Conservation (phyloP, 2,329 filamentous ascomycete species). For the Beauveria pseudobassiana region DNA sequence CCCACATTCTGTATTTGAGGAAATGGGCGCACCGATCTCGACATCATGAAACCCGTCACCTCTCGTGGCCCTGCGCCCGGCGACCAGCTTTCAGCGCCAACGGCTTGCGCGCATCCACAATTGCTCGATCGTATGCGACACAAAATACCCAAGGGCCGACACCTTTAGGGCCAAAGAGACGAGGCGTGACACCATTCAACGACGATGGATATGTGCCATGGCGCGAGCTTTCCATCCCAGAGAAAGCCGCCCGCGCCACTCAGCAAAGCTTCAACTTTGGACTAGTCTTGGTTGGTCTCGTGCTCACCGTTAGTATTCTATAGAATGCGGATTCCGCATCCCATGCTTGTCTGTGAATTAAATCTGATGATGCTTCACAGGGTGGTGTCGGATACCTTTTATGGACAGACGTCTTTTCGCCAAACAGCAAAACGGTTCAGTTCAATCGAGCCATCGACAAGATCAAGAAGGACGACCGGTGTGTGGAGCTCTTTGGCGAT, state of each 20-base stretch:
- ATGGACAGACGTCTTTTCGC: conserved; percentile 75
- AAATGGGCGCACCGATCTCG: conserved; percentile 28
- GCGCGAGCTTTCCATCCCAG: conserved; percentile 63
- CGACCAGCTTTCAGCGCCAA: conserved; percentile 21
- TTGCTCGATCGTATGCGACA: conserved; percentile 50
- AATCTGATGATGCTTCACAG: conserved; percentile 31
- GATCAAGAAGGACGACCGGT: conserved; percentile 65
- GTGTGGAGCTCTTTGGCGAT: conserved; percentile 67
- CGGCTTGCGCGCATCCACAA: conserved; percentile 28
- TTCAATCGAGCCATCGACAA: conserved; percentile 82
- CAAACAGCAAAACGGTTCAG: conserved; percentile 76
- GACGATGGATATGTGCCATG: conserved; percentile 80
- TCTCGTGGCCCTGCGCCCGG: conserved; percentile 28
- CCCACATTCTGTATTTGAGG: conserved; percentile 7
- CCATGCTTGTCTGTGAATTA: neutral
- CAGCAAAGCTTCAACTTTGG: conserved; percentile 88
- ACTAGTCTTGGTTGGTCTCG: conserved; percentile 65
- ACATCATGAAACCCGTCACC: conserved; percentile 40
- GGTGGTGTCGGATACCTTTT: conserved; percentile 71
- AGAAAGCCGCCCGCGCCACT: conserved; percentile 78
- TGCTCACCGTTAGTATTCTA: conserved; percentile 58
- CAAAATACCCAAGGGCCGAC: conserved; percentile 38
- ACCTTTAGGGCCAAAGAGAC: conserved; percentile 45
- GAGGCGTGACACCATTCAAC: conserved; percentile 73
- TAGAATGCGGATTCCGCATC: neutral